A percentile compares a stretch with the other conserved stretches of the same genome.
Evolutionary conservation across 2,329 filamentous ascomycete species (phyloP).

Genomic region (Calonectria multiphialidica): DNA sequence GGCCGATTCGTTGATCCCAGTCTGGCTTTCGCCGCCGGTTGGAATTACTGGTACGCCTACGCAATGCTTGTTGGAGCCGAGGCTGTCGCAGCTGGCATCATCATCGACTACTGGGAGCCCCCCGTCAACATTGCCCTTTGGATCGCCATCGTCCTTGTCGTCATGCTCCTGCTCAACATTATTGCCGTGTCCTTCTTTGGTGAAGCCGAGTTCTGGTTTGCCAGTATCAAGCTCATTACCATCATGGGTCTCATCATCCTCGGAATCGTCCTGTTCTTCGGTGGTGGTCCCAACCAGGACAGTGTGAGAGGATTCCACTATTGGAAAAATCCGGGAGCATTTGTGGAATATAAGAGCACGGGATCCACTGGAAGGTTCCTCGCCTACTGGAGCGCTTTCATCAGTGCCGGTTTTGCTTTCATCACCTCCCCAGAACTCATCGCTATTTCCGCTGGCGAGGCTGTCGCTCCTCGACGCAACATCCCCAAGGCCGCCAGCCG

Average conservation of each 20-base stretch:
- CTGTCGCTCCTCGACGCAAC: conserved; percentile 72
- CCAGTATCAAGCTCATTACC: conserved; percentile 69
- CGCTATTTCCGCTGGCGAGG: conserved; percentile 74
- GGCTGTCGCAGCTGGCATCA: conserved; percentile 67
- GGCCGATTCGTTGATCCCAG: conserved; percentile 67
- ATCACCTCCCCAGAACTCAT: conserved; percentile 73
- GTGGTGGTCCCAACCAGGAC: conserved; percentile 65
- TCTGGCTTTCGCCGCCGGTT: conserved; percentile 68
- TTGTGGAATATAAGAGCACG: conserved; percentile 60
- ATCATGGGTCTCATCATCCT: conserved; percentile 70
- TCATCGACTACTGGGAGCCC: conserved; percentile 71
- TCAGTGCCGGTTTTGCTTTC: conserved; percentile 72
- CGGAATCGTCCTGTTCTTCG: conserved; percentile 59
- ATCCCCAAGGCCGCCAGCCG: conserved; percentile 74
- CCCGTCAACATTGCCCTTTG: conserved; percentile 66
- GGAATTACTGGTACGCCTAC: conserved; percentile 75
- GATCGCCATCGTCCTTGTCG: conserved; percentile 68
- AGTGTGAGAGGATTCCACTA: conserved; percentile 55
- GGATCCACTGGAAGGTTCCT: conserved; percentile 67
- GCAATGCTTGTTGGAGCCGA: conserved; percentile 70
- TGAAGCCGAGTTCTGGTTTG: conserved; percentile 73
- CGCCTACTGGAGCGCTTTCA: conserved; percentile 68
- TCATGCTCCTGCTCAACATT: conserved; percentile 68
- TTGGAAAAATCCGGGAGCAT: conserved; percentile 57
- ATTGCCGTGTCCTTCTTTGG: conserved; percentile 69